Evolutionary conservation across 164 flowering plant species (phyloP).

Genomic region (Macadamia tetraphylla): DNA sequence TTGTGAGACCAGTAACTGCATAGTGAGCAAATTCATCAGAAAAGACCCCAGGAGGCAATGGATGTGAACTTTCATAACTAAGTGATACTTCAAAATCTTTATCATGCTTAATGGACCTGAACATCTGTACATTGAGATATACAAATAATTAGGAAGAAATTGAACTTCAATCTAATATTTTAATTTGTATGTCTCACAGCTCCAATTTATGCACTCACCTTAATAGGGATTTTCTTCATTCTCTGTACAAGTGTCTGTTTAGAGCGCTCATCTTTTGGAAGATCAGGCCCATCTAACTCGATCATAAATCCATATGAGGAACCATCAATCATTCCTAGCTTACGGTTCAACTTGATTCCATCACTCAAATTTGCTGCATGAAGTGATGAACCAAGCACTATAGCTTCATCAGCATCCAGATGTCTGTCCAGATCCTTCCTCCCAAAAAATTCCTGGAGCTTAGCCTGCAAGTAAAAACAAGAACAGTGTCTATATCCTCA

Average conservation of each 20-base stretch:
- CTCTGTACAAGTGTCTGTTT: slow-evolving; percentile 67
- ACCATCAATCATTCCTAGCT: slow-evolving; percentile 96
- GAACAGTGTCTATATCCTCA: slow-evolving; percentile 2
- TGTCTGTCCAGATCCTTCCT: slow-evolving; percentile 85
- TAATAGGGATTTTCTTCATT: slow-evolving; percentile 90
- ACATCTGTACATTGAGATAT: slow-evolving; percentile 50
- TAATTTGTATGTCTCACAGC: neutral
- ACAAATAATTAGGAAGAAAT: slow-evolving; percentile 2
- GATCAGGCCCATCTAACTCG: slow-evolving; percentile 70
- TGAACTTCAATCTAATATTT: neutral
- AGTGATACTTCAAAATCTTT: slow-evolving; percentile 93
- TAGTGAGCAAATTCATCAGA: slow-evolving; percentile 69
- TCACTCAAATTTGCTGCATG: slow-evolving; percentile 99
- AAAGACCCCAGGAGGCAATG: slow-evolving; percentile 74
- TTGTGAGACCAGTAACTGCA: slow-evolving; percentile 71
- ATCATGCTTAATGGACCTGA: slow-evolving; percentile 61
- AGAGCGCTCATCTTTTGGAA: slow-evolving; percentile 55
- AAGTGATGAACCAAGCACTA: slow-evolving; percentile 87
- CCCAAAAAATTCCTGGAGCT: slow-evolving; percentile 88
- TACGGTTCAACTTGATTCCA: slow-evolving; percentile 94
- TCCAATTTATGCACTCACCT: slow-evolving; percentile 41
- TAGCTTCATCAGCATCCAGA: slow-evolving; percentile 98
- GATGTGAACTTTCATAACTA: slow-evolving; percentile 61
- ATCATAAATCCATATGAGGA: slow-evolving; percentile 76
- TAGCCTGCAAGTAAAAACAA: slow-evolving; percentile 48